These are phyloP conservation scores for Bacidia gigantensis DNA, from an alignment of 495 filamentous ascomycete species.

Conservation along the genomic window DNA sequence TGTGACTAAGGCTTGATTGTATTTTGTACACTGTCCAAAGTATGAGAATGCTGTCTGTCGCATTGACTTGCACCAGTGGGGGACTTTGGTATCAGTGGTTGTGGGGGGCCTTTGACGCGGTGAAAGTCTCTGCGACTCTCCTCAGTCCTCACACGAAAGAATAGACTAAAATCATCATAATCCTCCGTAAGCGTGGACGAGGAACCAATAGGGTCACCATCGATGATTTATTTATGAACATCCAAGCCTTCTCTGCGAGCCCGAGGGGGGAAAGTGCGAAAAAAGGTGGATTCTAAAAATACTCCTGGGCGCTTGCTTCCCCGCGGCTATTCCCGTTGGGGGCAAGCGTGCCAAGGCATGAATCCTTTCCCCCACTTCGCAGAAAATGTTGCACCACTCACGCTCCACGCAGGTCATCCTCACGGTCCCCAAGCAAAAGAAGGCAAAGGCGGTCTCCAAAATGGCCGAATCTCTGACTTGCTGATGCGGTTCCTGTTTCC, in stretches of 20 bases:
- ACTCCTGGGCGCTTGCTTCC: neutral
- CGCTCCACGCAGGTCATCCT: neutral
- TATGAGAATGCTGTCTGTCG: too few species aligned
- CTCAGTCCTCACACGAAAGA: neutral
- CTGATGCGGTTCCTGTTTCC: neutral
- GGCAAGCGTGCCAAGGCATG: neutral
- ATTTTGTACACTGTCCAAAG: too few species aligned
- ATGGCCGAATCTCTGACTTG: neutral
- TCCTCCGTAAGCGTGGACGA: neutral
- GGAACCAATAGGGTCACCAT: neutral
- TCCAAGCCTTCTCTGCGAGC: neutral
- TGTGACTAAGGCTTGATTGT: too few species aligned
- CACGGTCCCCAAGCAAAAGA: neutral
- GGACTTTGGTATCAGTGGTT: neutral
- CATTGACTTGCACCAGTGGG: too few species aligned
- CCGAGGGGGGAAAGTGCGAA: neutral
- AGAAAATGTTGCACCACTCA: constrained; percentile 1
- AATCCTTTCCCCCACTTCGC: constrained; percentile 3
- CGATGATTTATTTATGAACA: constrained; percentile 5
- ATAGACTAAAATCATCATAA: neutral
- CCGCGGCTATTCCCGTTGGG: neutral
- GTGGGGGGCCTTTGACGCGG: constrained; percentile 1
- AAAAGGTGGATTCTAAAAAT: neutral
- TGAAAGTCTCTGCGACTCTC: too few species aligned
- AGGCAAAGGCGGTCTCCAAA: neutral